Percentiles rank a stretch among this genome's conserved stretches.
These are phyloP conservation scores for Heliamphora exappendiculata DNA, from an alignment of 148 eudicot species.

Conservation along the genomic window DNA sequence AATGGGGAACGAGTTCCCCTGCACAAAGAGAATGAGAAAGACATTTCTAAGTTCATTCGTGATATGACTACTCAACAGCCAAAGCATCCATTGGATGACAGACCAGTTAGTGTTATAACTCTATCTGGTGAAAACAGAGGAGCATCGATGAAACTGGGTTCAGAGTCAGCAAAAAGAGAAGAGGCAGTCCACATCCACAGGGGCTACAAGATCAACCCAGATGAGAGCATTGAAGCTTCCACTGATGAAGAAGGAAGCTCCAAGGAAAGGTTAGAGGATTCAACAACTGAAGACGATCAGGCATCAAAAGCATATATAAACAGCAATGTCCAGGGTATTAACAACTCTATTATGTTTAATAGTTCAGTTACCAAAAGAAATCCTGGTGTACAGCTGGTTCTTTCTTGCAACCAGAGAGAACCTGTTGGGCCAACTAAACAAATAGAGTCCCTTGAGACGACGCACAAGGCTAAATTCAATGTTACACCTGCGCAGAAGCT, in stretches of 20 bases:
- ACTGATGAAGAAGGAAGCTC: slow-evolving; percentile 45
- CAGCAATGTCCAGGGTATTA: slow-evolving; percentile 66
- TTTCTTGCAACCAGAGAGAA: slow-evolving; percentile 22
- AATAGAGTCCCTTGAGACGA: slow-evolving; percentile 17
- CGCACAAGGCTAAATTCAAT: slow-evolving; percentile 35
- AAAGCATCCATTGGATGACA: slow-evolving; percentile 30
- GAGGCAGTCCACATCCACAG: slow-evolving; percentile 49
- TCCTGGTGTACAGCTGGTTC: slow-evolving; percentile 58
- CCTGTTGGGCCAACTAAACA: slow-evolving; percentile 15
- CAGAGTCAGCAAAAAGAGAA: slow-evolving; percentile 32
- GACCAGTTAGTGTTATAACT: slow-evolving; percentile 43
- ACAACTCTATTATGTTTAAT: slow-evolving; percentile 60
- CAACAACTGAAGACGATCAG: slow-evolving; percentile 25
- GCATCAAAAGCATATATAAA: slow-evolving; percentile 44
- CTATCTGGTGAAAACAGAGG: slow-evolving; percentile 78
- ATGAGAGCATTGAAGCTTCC: slow-evolving; percentile 31
- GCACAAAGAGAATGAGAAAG: slow-evolving; percentile 40
- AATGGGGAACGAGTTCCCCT: neutral
- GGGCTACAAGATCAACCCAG: slow-evolving; percentile 50
- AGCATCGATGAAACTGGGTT: slow-evolving; percentile 58
- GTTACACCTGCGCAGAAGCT: slow-evolving; percentile 37
- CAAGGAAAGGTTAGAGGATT: slow-evolving; percentile 18
- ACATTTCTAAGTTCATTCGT: slow-evolving; percentile 35
- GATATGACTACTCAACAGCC: slow-evolving; percentile 29
- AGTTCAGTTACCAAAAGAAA: slow-evolving; percentile 39